Percentiles rank a stretch among this genome's conserved stretches.
Conservation (phyloP, 306 rosid species). For the Trifolium pratense region DNA sequence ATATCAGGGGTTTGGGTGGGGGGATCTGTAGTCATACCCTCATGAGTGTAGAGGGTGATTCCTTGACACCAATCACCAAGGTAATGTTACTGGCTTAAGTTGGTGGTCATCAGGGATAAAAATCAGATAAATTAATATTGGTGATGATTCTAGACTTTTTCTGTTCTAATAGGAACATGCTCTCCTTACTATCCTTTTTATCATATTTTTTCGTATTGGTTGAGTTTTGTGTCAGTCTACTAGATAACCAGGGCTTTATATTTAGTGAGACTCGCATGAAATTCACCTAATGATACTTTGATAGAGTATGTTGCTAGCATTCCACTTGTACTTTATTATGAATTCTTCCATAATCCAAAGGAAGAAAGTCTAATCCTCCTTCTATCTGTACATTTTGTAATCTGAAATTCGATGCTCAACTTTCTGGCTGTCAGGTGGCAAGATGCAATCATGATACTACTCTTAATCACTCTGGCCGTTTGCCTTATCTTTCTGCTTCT, state of each 20-base stretch:
- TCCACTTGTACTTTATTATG: constrained; percentile 13
- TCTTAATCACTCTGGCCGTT: constrained; percentile 65
- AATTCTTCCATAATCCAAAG: constrained; percentile 9
- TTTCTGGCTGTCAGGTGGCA: constrained; percentile 85
- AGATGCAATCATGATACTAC: constrained; percentile 73
- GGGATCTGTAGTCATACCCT: neutral
- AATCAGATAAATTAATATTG: constrained; percentile 2
- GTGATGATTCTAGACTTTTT: constrained; percentile 21
- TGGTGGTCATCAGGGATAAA: neutral
- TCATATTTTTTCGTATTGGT: constrained; percentile 4
- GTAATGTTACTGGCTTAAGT: constrained; percentile 21
- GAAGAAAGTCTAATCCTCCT: constrained; percentile 20
- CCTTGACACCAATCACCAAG: constrained; percentile 6
- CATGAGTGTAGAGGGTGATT: constrained; percentile 4
- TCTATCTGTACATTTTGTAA: constrained; percentile 29
- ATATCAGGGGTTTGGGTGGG: neutral
- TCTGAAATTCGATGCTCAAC: constrained; percentile 36
- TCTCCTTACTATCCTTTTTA: neutral
- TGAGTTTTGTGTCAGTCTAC: constrained; percentile 21
- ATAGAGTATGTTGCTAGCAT: neutral
- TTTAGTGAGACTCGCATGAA: constrained; percentile 6
- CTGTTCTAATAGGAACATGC: constrained; percentile 1
- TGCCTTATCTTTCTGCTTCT: constrained; percentile 76
- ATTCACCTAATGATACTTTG: constrained; percentile 1
- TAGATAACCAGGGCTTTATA: neutral